Evolutionary conservation across 345 rosid genomes (phyloP).

Genomic region (Orychophragmus violaceus): DNA sequence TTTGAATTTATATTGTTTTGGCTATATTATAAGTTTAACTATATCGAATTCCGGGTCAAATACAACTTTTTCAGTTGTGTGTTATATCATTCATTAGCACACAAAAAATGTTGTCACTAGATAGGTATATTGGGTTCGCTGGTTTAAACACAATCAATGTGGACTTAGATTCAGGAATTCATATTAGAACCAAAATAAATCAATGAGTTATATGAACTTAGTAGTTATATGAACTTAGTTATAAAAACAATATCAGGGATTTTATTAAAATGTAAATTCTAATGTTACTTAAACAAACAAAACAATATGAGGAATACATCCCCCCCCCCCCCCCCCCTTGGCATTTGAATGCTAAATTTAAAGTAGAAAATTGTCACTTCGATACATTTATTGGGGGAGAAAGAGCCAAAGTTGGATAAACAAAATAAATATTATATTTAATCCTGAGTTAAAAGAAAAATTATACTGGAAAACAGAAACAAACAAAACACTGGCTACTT

Average conservation of each 20-base stretch:
- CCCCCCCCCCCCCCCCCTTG: too few species aligned
- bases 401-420: neutral
- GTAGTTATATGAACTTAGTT: neutral
- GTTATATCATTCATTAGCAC: neutral
- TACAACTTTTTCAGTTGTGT: neutral
- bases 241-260: neutral
- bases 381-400: neutral
- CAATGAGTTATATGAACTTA: too few species aligned
- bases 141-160: neutral
- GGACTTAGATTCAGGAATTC: too few species aligned
- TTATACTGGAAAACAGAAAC: neutral
- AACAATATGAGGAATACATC: neutral
- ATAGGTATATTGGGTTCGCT: neutral
- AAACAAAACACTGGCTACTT: neutral
- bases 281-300: neutral
- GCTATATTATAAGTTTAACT: neutral
- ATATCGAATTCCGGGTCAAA: constrained; percentile 1
- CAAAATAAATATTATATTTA: neutral
- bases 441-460: neutral
- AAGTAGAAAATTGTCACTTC: neutral
- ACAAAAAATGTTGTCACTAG: neutral
- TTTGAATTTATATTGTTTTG: neutral
- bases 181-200: neutral
- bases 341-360: neutral
- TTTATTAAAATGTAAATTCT: neutral